Percentiles rank a stretch among this genome's conserved stretches.
Conservation (phyloP, 345 rosid species). For the Euphorbia peplus region DNA sequence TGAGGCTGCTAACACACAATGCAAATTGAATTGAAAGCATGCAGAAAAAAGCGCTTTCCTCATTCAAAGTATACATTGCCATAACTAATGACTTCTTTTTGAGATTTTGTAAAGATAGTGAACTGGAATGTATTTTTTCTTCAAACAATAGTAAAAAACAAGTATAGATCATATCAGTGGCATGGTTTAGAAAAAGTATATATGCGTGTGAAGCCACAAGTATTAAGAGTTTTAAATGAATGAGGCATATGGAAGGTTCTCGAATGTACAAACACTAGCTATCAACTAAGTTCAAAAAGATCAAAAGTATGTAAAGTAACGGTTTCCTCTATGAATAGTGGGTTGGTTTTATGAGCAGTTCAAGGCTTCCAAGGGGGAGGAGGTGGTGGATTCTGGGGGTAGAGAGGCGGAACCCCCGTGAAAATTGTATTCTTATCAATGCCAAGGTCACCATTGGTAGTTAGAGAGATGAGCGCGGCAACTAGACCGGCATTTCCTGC, state of each 20-base stretch:
- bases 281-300: background rate
- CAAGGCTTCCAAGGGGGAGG: slow-evolving; percentile 81
- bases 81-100: background rate
- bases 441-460: slow-evolving; percentile 42
- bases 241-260: background rate
- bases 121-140: too few species aligned
- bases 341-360: slow-evolving; percentile 8
- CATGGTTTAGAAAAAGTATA: background rate
- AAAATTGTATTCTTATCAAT: slow-evolving; percentile 73
- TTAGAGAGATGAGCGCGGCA: slow-evolving; percentile 72
- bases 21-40: background rate
- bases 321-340: background rate
- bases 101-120: background rate
- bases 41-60: background rate
- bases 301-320: background rate
- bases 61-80: background rate
- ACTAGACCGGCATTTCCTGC: slow-evolving; percentile 81
- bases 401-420: slow-evolving; percentile 69
- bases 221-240: background rate
- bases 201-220: background rate
- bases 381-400: slow-evolving; percentile 68
- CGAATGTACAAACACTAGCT: background rate
- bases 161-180: background rate
- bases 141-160: background rate
- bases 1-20: too few species aligned